Evolutionary conservation across 805 yeast species (phyloP), one percentile per base, ranked within the genome.

Genomic region (Kluyveromyces starmeri): DNA sequence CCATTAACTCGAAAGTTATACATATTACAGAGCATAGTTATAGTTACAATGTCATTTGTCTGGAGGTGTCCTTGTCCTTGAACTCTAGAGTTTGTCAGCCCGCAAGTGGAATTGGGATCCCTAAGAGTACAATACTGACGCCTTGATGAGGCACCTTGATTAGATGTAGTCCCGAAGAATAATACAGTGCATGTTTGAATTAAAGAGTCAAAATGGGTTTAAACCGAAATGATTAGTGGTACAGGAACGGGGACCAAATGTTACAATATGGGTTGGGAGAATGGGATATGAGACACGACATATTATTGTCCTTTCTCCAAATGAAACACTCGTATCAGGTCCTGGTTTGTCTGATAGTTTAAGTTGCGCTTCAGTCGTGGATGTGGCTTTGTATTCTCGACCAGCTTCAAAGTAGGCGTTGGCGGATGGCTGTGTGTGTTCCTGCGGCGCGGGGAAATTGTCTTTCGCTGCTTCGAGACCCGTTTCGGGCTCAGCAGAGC

Each of bases 281-380:
- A 20, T 20, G 23, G 23, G 23, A 20, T 20, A 20, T n/a, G n/a
- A n/a, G n/a, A n/a, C n/a, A n/a, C n/a, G n/a, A n/a, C n/a, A n/a
- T 10, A 12, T 20, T 19, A 9, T 32, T 29, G 40, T 27, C 36
- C 29, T 22, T 40, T 34, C 33, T 49, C 51, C 19, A 54, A 35
- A 27, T 51, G 58, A 27, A 54, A 54, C 2, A 54, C 58, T 20
- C 59, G 41, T 7, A 54, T 50, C 33, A 45, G 48, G 27, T 50
- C 53, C 33, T 47, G 50, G 23, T 47, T 46, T 19, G 50, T 40
- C 7, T 55, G 54, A 32, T 51, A 47, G 26, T 52, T 55, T 25
- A 56, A 45, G 9, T 40, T 48, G 20, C 58, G 38, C 28, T 52
- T 47, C 55, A 48, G 46, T 33, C 59, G 44, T 21, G 59, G 55